phyloP scores from a whole-genome alignment of 805 yeast species.

The Starmera pachycereana region DNA sequence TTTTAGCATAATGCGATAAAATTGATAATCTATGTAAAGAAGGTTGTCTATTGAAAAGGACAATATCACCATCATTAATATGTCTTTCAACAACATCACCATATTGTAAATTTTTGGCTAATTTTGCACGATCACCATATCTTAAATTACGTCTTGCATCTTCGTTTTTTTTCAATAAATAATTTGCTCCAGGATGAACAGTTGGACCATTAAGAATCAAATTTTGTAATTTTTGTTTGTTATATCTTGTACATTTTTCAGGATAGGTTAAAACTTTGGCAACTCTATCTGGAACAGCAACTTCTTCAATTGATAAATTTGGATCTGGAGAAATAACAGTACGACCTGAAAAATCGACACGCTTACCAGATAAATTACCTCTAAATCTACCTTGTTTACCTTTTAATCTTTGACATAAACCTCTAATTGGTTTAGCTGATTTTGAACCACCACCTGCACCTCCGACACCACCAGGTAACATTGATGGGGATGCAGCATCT shows the following conservation, averaged over 20 bases:
- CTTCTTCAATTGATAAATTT: conserved; percentile 87
- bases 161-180: conserved; percentile 73
- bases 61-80: conserved; percentile 94
- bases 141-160: conserved; percentile 78
- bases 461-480: conserved; percentile 57
- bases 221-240: conserved; percentile 63
- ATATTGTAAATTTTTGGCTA: conserved; percentile 65
- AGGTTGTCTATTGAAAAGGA: conserved; percentile 94
- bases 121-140: conserved; percentile 72
- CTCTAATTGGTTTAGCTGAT: conserved; percentile 72
- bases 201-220: conserved; percentile 79
- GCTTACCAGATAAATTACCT: conserved; percentile 95
- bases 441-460: conserved; percentile 42
- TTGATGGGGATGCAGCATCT: conserved; percentile 79
- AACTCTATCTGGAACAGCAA: conserved; percentile 95
- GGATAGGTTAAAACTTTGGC: conserved; percentile 96
- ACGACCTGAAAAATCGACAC: conserved; percentile 97
- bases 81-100: conserved; percentile 97
- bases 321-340: conserved; percentile 99
- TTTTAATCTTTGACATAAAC: conserved; percentile 92
- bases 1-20: conserved; percentile 89
- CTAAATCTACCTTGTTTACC: conserved; percentile 99
- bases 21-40: conserved; percentile 92
- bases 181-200: conserved; percentile 94
- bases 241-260: conserved; percentile 85